Percentiles rank a stretch among this genome's conserved stretches.
These are phyloP conservation scores for Vitis riparia DNA, from an alignment of 164 flowering plant genomes.

Conservation along the genomic window DNA sequence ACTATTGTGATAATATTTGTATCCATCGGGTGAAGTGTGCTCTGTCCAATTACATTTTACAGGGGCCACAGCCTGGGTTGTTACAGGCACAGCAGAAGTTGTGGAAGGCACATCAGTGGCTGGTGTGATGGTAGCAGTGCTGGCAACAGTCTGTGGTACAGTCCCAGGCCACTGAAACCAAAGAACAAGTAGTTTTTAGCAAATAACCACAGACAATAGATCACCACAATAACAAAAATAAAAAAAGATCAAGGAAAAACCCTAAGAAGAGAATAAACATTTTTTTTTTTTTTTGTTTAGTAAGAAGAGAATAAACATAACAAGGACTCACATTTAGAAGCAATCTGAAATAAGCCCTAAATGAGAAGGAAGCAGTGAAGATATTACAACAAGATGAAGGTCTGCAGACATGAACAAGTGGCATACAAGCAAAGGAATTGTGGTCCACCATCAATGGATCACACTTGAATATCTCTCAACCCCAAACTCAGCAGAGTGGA, in stretches of 20 bases:
- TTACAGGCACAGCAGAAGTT: constrained; percentile 30
- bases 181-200: constrained; percentile 3
- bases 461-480: not conserved
- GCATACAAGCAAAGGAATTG: not conserved
- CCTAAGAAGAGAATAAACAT: too few relatives aligned
- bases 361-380: not conserved
- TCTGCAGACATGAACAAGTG: not conserved
- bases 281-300: too few relatives aligned
- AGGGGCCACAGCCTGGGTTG: constrained; percentile 30
- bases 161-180: constrained; percentile 62
- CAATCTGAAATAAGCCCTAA: not conserved
- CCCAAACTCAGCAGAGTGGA: not conserved
- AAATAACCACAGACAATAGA: not conserved
- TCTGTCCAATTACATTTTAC: constrained; percentile 86
- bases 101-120: constrained; percentile 44
- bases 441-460: not conserved
- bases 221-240: not conserved
- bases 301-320: not conserved
- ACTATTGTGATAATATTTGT: constrained; percentile 82
- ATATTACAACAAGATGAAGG: not conserved
- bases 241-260: not conserved
- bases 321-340: not conserved
- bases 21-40: constrained; percentile 95
- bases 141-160: constrained; percentile 40
- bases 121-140: constrained; percentile 38